Base-by-base conservation (phyloP, 2,329 filamentous ascomycete genomes). In the Trichoderma asperellum region DNA sequence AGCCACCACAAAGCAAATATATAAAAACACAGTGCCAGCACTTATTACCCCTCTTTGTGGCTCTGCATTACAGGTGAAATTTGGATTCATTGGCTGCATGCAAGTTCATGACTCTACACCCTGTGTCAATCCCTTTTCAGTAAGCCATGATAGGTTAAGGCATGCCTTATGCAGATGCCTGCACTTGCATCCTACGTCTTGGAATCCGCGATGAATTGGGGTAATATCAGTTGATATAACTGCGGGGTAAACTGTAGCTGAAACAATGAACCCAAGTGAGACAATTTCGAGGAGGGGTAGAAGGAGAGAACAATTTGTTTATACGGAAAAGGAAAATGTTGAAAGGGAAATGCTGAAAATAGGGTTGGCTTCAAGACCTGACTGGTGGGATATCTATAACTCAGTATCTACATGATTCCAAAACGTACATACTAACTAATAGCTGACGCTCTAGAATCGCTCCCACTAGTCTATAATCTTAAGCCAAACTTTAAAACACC, bases 201-300 rank as follows among this genome's bases (percentile, higher is more conserved):
- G 16, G 4, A 35, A n/a, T 43, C 24, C 18, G 14, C 10, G 14
- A 34, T 49, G 24, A 18, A 47, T 43, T 65, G 24, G 62, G n/a
- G 24, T 52, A 43, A 43, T 1, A 29, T 55, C 21, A 40, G 47
- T 63, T 35, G 27, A 43, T 43, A 43, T 29, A 32, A 27, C 43
- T 65, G 62, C 62, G 62, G 62, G 62, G 62, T 65, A 65, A 12
- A 43, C 7, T n/a, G 47, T 49, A 18, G 24, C 62, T 65, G 52
- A 47, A 43, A 43, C 40, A 43, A 24, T 24, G 24, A 24, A 34
- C 24, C 35, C 52, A 8, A 34, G 34, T 27, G 7, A 56, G 10
- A 55, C 21, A 55, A 21, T 24, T 63, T 49, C 34, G 47, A 24
- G 12, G 47, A 53, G 61, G 61, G 61, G 47, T 27, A 63, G 4